Evolutionary conservation across 805 yeast genomes (phyloP).

Genomic region (Starmera amethionina): DNA sequence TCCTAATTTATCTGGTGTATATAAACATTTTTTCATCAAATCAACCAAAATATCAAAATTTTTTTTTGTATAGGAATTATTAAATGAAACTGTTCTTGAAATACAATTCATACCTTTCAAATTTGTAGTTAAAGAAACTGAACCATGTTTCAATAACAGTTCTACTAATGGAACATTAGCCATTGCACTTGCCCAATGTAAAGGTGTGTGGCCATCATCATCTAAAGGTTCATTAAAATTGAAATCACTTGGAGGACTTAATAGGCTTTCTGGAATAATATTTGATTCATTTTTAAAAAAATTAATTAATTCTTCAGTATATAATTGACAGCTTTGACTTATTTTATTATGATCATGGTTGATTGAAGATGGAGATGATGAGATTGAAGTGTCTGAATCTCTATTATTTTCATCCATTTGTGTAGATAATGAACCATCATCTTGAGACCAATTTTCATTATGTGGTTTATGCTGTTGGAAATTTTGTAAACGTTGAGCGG

Average conservation of each 20-base stretch:
- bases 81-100: conserved; percentile 60
- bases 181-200: conserved; percentile 84
- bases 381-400: conserved; percentile 31
- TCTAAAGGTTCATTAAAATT: conserved; percentile 63
- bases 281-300: conserved; percentile 34
- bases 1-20: conserved; percentile 63
- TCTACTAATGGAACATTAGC: conserved; percentile 55
- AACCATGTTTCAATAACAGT: conserved; percentile 46
- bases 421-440: conserved; percentile 17
- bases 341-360: conserved; percentile 19
- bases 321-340: conserved; percentile 7
- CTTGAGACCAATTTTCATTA: conserved; percentile 22
- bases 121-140: conserved; percentile 45
- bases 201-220: conserved; percentile 70
- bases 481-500: not conserved
- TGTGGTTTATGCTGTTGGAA: not conserved
- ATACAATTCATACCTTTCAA: conserved; percentile 59
- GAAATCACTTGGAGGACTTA: conserved; percentile 53
- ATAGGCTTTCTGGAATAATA: conserved; percentile 23
- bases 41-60: conserved; percentile 51
- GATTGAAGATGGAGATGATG: conserved; percentile 23
- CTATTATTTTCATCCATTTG: conserved; percentile 19
- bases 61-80: conserved; percentile 57
- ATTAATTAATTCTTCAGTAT: conserved; percentile 33
- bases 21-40: conserved; percentile 54